phyloP scores from a whole-genome alignment of 192 early-diverging fungal genomes.

The Entophlyctis luteolus region DNA sequence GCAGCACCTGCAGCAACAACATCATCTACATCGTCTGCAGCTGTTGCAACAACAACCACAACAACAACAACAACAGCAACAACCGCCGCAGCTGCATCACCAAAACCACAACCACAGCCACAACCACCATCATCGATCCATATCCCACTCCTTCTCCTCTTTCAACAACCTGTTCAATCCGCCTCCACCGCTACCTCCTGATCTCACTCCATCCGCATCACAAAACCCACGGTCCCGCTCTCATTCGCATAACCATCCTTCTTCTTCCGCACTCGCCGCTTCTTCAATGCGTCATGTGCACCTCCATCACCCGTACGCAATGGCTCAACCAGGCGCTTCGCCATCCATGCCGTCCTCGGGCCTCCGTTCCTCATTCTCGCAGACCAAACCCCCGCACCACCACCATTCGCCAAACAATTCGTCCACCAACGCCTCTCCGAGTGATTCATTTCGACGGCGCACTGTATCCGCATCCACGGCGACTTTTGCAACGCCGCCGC shows the following conservation, averaged over 20 bases:
- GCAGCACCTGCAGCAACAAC: neutral
- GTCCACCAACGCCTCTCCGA: too few relatives aligned
- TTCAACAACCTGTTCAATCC: neutral
- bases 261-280: neutral
- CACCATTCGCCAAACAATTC: too few relatives aligned
- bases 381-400: too few relatives aligned
- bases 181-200: neutral
- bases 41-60: neutral
- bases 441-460: too few relatives aligned
- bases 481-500: too few relatives aligned
- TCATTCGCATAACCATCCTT: neutral
- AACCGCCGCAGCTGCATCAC: neutral
- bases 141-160: neutral
- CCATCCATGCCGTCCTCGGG: too few relatives aligned
- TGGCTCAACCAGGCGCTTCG: too few relatives aligned
- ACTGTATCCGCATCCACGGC: too few relatives aligned
- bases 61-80: constrained; percentile 13
- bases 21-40: neutral
- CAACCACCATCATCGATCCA: neutral
- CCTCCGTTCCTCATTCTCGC: too few relatives aligned
- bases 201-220: neutral
- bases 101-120: too few relatives aligned
- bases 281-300: neutral
- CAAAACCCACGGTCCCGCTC: neutral
- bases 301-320: neutral